Evolutionary conservation across 1,284 basidiomycete genomes (phyloP).

Genomic region (Cryptococcus wingfieldii): DNA sequence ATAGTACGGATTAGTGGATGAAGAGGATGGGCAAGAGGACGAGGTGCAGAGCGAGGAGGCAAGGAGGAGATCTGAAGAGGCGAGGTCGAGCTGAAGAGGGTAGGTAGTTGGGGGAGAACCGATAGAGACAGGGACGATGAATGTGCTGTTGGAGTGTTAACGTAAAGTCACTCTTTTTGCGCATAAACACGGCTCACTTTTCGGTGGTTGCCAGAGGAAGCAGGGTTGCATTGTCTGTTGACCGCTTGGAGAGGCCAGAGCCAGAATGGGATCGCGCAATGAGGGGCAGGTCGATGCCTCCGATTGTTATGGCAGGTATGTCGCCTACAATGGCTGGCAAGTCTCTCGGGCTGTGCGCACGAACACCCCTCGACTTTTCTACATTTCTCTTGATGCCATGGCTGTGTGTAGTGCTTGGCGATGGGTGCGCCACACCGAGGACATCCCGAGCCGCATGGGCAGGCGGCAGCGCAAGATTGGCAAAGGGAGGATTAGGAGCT

Average conservation of each 20-base stretch:
- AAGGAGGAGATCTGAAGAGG: conserved; percentile 41
- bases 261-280: background rate
- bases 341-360: too few species aligned
- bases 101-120: conserved; percentile 36
- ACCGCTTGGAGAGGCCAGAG: conserved; percentile 2
- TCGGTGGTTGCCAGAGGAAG: conserved; percentile 11
- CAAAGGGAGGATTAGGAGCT: too few species aligned
- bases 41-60: conserved; percentile 34
- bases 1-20: conserved; percentile 32
- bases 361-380: too few species aligned
- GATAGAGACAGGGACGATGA: conserved; percentile 35
- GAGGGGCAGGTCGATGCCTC: conserved; percentile 9
- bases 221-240: conserved; percentile 10
- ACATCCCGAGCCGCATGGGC: too few species aligned
- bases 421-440: too few species aligned
- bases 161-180: background rate
- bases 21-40: conserved; percentile 24
- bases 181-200: conserved; percentile 13
- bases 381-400: too few species aligned
- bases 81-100: conserved; percentile 44
- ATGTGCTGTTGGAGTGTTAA: conserved; percentile 24
- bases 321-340: too few species aligned
- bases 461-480: too few species aligned
- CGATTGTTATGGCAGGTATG: background rate
- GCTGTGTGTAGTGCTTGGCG: too few species aligned